These are phyloP conservation scores for Botrytis pseudocinerea DNA, from an alignment of 2,329 filamentous ascomycete species.

Conservation along the genomic window DNA sequence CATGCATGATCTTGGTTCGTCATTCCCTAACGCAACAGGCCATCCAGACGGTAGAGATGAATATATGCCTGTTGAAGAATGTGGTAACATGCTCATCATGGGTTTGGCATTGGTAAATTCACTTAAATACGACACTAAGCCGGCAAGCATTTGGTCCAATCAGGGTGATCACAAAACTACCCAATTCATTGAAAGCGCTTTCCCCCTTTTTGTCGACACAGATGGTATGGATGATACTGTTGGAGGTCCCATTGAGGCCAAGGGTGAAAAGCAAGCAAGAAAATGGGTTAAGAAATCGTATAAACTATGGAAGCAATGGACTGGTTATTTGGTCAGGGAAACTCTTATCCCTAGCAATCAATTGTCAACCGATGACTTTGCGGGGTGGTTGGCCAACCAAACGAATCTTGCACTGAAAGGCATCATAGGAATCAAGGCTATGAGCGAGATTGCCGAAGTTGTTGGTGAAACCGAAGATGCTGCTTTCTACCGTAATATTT, in stretches of 20 bases:
- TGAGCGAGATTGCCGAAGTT: constrained; percentile 64
- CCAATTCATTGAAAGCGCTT: constrained; percentile 32
- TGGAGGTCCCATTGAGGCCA: constrained; percentile 51
- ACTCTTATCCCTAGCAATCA: constrained; percentile 65
- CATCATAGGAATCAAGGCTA: constrained; percentile 76
- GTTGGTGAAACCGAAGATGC: constrained; percentile 58
- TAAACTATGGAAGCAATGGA: constrained; percentile 68
- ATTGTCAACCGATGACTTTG: constrained; percentile 70
- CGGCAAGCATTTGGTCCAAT: constrained; percentile 60
- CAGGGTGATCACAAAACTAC: constrained; percentile 38
- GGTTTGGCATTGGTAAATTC: constrained; percentile 75
- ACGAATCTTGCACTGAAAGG: constrained; percentile 75
- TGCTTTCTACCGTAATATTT: constrained; percentile 59
- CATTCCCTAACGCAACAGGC: constrained; percentile 76
- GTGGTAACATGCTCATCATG: constrained; percentile 69
- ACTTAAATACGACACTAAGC: constrained; percentile 60
- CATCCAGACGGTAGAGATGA: constrained; percentile 64
- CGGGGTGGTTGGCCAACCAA: constrained; percentile 67
- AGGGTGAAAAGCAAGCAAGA: constrained; percentile 57
- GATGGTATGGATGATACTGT: constrained; percentile 61
- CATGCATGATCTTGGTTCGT: constrained; percentile 73
- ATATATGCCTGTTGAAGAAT: constrained; percentile 68
- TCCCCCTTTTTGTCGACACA: constrained; percentile 47
- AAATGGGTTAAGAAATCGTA: constrained; percentile 65
- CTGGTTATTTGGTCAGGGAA: constrained; percentile 64